phyloP scores from a whole-genome alignment of 306 rosid species.

The Prunus mira region DNA sequence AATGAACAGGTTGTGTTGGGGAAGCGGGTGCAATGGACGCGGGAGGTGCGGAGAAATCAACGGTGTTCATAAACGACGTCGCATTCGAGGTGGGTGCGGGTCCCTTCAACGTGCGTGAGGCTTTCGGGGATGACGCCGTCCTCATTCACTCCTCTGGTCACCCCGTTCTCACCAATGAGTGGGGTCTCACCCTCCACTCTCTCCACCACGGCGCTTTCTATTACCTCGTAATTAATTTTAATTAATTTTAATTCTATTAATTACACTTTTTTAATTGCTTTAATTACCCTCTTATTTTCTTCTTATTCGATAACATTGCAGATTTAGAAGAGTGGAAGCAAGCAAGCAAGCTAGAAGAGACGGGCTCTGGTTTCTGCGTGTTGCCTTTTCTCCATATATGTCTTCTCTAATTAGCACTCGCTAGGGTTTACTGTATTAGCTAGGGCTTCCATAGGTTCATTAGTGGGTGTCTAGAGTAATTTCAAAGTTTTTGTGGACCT shows the following conservation, averaged over 20 bases:
- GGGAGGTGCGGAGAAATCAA: constrained; percentile 38
- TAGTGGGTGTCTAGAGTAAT: constrained; percentile 2
- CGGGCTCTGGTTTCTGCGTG: constrained; percentile 21
- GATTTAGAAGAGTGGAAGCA: constrained; percentile 41
- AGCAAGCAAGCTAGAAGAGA: constrained; percentile 10
- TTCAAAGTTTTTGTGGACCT: constrained; percentile 31
- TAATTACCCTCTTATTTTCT: not conserved
- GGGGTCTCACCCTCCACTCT: constrained; percentile 85
- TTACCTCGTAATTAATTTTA: constrained; percentile 46
- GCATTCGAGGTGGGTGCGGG: constrained; percentile 73
- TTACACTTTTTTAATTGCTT: not conserved
- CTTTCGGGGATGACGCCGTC: constrained; percentile 77
- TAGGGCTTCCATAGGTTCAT: constrained; percentile 15
- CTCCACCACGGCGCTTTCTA: constrained; percentile 81
- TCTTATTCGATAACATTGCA: constrained; percentile 30
- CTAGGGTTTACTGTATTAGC: not conserved
- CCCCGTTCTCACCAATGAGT: constrained; percentile 76
- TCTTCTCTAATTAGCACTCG: not conserved
- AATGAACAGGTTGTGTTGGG: not conserved
- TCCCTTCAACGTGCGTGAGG: constrained; percentile 76
- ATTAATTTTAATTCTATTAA: not conserved
- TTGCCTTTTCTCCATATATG: not conserved
- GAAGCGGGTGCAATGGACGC: constrained; percentile 42
- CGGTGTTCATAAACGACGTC: constrained; percentile 86
- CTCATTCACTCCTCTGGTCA: constrained; percentile 79